A percentile compares a stretch with the other conserved stretches of the same genome.
phyloP scores from a whole-genome alignment of 1,139 yeast genomes.

The Blastobotrys persicus region DNA sequence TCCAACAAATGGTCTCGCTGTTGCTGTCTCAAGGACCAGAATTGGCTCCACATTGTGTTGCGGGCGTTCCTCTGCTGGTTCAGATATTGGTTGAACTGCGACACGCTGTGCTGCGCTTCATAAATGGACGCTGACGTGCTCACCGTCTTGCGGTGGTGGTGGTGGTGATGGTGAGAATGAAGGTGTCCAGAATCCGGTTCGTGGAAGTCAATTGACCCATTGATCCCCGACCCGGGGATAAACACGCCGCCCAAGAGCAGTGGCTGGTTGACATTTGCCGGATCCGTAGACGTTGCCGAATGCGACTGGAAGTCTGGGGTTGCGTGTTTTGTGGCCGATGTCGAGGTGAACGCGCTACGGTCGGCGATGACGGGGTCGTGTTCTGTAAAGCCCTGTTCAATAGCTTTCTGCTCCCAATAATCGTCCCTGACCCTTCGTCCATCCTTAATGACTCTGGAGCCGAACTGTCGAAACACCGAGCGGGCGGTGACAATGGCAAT shows the following conservation, averaged over 20 bases:
- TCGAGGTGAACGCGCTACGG: constrained; percentile 15
- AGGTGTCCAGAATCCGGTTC: constrained; percentile 18
- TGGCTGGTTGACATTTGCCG: neutral
- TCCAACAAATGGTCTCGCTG: constrained; percentile 13
- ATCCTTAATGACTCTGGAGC: constrained; percentile 59
- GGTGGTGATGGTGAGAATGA: constrained; percentile 5
- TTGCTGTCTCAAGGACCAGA: constrained; percentile 32
- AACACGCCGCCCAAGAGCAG: constrained; percentile 19
- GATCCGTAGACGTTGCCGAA: neutral
- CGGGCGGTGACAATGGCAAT: constrained; percentile 62
- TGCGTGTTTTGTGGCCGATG: constrained; percentile 15
- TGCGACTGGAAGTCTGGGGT: constrained; percentile 9
- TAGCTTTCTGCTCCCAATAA: constrained; percentile 71
- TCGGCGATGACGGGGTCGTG: constrained; percentile 43
- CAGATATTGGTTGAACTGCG: constrained; percentile 34
- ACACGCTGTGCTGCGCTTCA: constrained; percentile 32
- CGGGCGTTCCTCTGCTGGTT: constrained; percentile 32
- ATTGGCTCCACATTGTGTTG: constrained; percentile 33
- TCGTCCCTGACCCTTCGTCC: constrained; percentile 73
- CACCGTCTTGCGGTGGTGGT: constrained; percentile 12
- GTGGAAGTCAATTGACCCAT: constrained; percentile 34
- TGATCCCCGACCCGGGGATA: constrained; percentile 33
- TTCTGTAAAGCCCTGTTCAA: constrained; percentile 54
- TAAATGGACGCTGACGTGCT: constrained; percentile 21
- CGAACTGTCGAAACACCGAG: constrained; percentile 67